Percentiles rank a stretch among this genome's conserved stretches.
Conservation (phyloP, 768 basidiomycete species). For the Leccinum imitatum region DNA sequence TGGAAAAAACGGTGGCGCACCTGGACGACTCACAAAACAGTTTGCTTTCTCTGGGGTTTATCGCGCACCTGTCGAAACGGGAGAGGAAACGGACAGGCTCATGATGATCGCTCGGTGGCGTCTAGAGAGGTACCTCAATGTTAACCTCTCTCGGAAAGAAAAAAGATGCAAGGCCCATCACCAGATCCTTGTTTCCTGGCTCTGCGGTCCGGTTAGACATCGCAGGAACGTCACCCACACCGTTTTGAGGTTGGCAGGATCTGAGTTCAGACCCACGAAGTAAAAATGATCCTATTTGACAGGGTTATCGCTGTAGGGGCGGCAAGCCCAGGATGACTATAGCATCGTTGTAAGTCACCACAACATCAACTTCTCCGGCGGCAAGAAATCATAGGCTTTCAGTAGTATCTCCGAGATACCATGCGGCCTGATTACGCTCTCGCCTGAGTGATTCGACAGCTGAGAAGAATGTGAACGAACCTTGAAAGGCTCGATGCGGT, state of each 20-base stretch:
- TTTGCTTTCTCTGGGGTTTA: conserved; percentile 55
- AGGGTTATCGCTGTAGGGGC: conserved; percentile 8
- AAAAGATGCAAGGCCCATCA: conserved; percentile 28
- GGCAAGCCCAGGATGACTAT: conserved; percentile 30
- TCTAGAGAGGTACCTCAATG: conserved; percentile 9
- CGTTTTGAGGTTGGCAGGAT: conserved; percentile 45
- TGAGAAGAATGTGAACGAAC: conserved; percentile 32
- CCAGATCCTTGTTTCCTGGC: conserved; percentile 42
- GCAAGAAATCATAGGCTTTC: conserved; percentile 45
- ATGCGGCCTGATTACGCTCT: conserved; percentile 41
- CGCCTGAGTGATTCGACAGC: background rate
- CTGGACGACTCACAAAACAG: conserved; percentile 52
- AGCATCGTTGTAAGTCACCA: conserved; percentile 51
- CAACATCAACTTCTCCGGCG: conserved; percentile 45
- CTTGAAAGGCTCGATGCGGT: conserved; percentile 28
- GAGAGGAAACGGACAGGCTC: conserved; percentile 50
- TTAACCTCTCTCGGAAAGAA: background rate
- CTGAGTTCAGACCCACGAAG: conserved; percentile 47
- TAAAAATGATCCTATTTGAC: conserved; percentile 43
- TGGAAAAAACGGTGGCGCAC: conserved; percentile 20
- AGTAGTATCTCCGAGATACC: conserved; percentile 59
- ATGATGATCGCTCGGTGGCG: conserved; percentile 29
- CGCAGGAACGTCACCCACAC: conserved; percentile 26
- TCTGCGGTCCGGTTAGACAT: conserved; percentile 51
- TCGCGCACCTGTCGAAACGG: conserved; percentile 58